Percentiles rank a stretch among this genome's conserved stretches.
These are phyloP conservation scores for Porpolomopsis calyptriformis DNA, from an alignment of 768 basidiomycete genomes.

Conservation along the genomic window DNA sequence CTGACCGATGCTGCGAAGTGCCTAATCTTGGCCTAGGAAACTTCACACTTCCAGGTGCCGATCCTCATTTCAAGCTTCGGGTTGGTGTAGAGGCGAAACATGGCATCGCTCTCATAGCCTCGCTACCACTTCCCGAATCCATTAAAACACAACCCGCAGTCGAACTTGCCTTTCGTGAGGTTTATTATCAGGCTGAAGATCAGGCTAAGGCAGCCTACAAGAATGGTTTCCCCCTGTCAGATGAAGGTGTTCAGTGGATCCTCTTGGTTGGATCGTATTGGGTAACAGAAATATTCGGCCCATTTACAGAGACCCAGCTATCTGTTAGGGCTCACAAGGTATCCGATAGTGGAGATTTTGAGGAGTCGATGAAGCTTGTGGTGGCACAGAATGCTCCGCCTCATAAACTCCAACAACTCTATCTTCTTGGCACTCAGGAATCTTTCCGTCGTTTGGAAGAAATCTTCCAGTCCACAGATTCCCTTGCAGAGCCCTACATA, in stretches of 20 bases:
- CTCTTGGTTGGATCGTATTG: no score
- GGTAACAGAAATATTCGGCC: no score
- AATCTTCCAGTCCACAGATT: slow-evolving; percentile 5
- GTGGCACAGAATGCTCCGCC: neutral
- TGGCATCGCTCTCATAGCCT: neutral
- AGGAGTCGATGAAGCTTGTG: neutral
- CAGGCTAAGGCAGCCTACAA: no score
- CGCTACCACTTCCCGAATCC: neutral
- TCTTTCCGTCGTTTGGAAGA: slow-evolving; percentile 6
- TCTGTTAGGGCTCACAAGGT: no score
- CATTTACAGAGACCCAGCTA: no score
- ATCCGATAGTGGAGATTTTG: slow-evolving; percentile 5
- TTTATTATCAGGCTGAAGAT: no score
- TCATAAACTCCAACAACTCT: slow-evolving; percentile 3
- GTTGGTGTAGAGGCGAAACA: slow-evolving; percentile 8
- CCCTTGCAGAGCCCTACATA: slow-evolving; percentile 4
- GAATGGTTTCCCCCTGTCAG: no score
- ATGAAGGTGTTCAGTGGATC: no score
- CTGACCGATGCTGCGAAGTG: slow-evolving; percentile 5
- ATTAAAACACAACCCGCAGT: no score
- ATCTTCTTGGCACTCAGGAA: slow-evolving; percentile 4
- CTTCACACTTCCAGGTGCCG: slow-evolving; percentile 3
- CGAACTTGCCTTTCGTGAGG: no score
- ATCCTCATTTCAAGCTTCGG: slow-evolving; percentile 6
- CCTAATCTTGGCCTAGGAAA: slow-evolving; percentile 8